These are phyloP conservation scores for Lablab purpureus DNA, from an alignment of 306 rosid species.

Conservation along the genomic window DNA sequence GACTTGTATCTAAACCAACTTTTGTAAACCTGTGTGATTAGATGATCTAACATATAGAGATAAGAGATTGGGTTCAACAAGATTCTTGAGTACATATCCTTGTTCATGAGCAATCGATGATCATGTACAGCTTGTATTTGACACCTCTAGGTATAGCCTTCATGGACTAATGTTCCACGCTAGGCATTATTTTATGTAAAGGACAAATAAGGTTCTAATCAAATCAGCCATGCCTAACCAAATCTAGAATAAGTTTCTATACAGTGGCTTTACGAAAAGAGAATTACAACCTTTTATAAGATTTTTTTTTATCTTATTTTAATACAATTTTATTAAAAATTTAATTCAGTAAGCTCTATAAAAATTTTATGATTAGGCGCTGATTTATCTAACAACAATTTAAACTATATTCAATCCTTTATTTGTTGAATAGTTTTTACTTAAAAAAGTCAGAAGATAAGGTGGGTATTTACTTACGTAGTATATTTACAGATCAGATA, in stretches of 20 bases:
- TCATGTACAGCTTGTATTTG: background rate
- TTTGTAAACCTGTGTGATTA: background rate
- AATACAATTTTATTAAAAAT: background rate
- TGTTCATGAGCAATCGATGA: background rate
- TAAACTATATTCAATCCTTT: too few species aligned
- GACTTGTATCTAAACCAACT: background rate
- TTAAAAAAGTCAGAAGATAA: too few species aligned
- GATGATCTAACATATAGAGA: background rate
- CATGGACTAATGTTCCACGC: background rate
- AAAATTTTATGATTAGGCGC: background rate
- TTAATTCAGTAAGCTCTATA: background rate
- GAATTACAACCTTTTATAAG: background rate
- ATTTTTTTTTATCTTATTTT: background rate
- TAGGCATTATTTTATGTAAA: slow-evolving; percentile 39
- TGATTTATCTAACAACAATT: background rate
- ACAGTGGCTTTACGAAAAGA: background rate
- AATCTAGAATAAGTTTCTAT: background rate
- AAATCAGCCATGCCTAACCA: background rate
- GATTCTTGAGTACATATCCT: background rate
- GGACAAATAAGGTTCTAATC: slow-evolving; percentile 26
- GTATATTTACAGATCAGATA: too few species aligned
- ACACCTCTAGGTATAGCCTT: background rate
- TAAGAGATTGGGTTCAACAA: background rate
- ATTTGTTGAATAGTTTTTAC: too few species aligned
- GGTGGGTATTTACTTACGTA: too few species aligned